phyloP scores from a whole-genome alignment of 192 early-diverging fungal species.

The Coemansia sp. region DNA sequence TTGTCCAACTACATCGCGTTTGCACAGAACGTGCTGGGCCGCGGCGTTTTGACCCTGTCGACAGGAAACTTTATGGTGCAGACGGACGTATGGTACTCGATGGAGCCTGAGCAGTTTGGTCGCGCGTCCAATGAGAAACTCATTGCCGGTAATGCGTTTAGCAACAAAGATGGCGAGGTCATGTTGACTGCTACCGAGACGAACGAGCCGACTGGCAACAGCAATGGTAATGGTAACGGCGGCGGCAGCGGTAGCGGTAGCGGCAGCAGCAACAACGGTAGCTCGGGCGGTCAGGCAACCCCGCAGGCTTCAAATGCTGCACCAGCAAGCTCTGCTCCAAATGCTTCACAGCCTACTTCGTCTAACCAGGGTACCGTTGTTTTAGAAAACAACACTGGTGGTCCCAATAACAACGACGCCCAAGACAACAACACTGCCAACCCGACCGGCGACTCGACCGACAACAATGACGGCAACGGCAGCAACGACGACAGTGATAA shows the following conservation, averaged over 20 bases:
- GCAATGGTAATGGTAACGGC: neutral
- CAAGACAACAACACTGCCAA: neutral
- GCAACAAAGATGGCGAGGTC: neutral
- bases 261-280: neutral
- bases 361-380: too few relatives aligned
- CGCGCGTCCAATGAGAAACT: neutral
- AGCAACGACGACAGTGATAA: neutral
- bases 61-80: neutral
- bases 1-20: conserved; percentile 31
- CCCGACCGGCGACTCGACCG: neutral
- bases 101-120: neutral
- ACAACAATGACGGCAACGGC: neutral
- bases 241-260: neutral
- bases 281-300: neutral
- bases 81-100: neutral
- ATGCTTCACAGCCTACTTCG: neutral
- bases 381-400: neutral
- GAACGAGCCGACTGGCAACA: neutral
- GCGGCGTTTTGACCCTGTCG: conserved; percentile 2
- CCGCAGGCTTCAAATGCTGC: neutral
- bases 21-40: conserved; percentile 14
- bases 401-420: neutral
- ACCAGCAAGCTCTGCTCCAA: neutral
- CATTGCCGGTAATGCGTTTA: conserved; percentile 1
- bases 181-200: neutral